Evolutionary conservation across 257 asterid genomes (phyloP), one percentile per base, ranked within the genome.

Genomic region (Fraxinus quadrangulata): DNA sequence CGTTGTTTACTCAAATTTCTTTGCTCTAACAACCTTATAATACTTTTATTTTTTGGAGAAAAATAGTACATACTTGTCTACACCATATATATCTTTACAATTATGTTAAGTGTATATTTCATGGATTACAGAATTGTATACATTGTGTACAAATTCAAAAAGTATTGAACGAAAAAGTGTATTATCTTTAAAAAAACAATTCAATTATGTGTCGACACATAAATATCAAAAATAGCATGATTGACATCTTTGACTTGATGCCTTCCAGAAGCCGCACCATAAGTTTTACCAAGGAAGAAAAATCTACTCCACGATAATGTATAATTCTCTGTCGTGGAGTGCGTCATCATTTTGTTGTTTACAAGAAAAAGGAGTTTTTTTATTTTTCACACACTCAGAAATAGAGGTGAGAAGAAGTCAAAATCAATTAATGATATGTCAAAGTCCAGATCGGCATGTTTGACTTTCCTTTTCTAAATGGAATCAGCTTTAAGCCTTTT

Each of bases 251-350:
- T 33, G 36, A 33, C 36, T 33, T 33, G 0, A 33, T 23, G 77
- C 17, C 74, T 83, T 83, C 86, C 72, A 79, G 86, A 83, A 83
- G 74, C 71, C 71, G 79, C 81, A 66, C 79, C n/a, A 37, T 65
- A 79, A 71, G 39, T 54, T 56, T 73, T 71, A 73, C 78, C 63
- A 49, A 70, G 23, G 49, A 40, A 11, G 51, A 42, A 42, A 42
- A 42, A 2, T 12, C 51, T 12, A 12, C 16, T 42, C 17, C 17
- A 11, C 4, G 17, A 42, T 4, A 42, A 42, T 42, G 3, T 42
- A 42, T 42, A 11, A 11, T 11, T 12, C 17, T 12, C 17, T 42
- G 51, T 11, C 13, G 51, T 23, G 9, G 16, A 8, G 19, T 63
- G 36, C 11, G 6, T 24, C 69, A 11, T 63, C 2, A 63, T 9